These are phyloP conservation scores for Nothopassalora personata DNA, from an alignment of 2,329 filamentous ascomycete genomes.

Conservation along the genomic window DNA sequence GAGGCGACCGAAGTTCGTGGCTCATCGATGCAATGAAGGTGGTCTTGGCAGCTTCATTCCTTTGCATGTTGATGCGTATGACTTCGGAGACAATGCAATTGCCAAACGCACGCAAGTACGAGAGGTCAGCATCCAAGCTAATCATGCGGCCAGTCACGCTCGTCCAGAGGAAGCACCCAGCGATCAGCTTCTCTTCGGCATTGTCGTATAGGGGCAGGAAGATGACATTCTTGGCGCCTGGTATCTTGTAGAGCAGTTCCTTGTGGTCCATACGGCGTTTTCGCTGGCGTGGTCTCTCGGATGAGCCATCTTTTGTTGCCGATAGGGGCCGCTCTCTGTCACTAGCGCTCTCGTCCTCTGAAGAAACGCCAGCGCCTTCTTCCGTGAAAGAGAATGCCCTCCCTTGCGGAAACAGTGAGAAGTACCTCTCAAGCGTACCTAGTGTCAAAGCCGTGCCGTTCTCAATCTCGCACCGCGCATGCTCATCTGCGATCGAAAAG, in stretches of 20 bases:
- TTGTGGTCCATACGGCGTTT: constrained; percentile 34
- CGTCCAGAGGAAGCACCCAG: constrained; percentile 44
- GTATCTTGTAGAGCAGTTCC: constrained; percentile 36
- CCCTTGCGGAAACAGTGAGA: constrained; percentile 24
- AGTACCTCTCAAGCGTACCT: constrained; percentile 27
- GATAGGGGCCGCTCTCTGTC: constrained; percentile 35
- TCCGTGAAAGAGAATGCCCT: constrained; percentile 27
- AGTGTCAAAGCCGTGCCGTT: constrained; percentile 21
- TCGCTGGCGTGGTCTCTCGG: constrained; percentile 33
- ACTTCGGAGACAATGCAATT: constrained; percentile 39
- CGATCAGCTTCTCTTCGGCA: constrained; percentile 37
- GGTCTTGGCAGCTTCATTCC: constrained; percentile 45
- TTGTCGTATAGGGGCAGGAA: constrained; percentile 51
- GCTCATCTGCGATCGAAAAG: constrained; percentile 21
- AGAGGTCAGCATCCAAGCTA: constrained; percentile 34
- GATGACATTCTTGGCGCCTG: constrained; percentile 37
- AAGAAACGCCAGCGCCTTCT: constrained; percentile 21
- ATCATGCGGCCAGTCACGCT: constrained; percentile 40
- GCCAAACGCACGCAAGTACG: constrained; percentile 40
- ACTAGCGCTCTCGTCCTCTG: constrained; percentile 25
- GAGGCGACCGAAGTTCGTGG: constrained; percentile 47
- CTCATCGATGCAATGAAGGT: constrained; percentile 50
- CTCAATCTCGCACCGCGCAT: constrained; percentile 21
- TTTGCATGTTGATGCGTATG: constrained; percentile 34
- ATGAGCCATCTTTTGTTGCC: constrained; percentile 30